Conservation (phyloP, 139 green algal species). For the Volvox reticuliferus region DNA sequence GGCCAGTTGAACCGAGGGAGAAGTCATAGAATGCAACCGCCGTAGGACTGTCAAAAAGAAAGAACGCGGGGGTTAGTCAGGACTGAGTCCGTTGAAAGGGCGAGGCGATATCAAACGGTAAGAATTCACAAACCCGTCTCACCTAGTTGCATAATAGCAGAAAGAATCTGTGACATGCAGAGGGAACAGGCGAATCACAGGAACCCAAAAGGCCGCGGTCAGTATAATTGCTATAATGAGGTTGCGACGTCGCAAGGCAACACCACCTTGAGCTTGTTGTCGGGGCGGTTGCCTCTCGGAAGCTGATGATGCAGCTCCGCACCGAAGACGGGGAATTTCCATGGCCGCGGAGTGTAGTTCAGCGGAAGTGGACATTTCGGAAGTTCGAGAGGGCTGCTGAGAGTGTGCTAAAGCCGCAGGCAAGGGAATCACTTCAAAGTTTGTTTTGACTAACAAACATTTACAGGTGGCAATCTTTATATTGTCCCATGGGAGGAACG, state of each 20-base stretch:
- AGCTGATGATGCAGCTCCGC: background rate
- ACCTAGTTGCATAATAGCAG: conserved; percentile 33
- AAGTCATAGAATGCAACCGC: conserved; percentile 28
- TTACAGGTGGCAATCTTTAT: too few relatives aligned
- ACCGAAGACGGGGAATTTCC: background rate
- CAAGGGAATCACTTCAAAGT: too few relatives aligned
- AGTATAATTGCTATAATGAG: background rate
- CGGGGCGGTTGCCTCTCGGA: background rate
- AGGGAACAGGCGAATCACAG: background rate
- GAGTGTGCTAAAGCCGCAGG: too few relatives aligned
- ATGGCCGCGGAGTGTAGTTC: background rate
- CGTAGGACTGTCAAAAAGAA: conserved; percentile 9
- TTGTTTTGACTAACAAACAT: too few relatives aligned
- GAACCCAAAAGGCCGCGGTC: conserved; percentile 1
- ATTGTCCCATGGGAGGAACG: too few relatives aligned
- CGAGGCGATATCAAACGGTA: too few relatives aligned
- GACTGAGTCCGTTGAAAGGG: too few relatives aligned
- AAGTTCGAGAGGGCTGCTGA: background rate
- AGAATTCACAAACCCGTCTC: background rate
- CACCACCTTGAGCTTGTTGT: background rate
- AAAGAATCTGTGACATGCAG: background rate
- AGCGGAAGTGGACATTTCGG: background rate
- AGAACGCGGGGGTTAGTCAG: background rate
- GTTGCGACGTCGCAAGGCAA: background rate
- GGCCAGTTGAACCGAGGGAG: background rate